Evolutionary conservation across 129 eudicot species (phyloP), one percentile per base, ranked within the genome.

Genomic region (Arctium lappa): DNA sequence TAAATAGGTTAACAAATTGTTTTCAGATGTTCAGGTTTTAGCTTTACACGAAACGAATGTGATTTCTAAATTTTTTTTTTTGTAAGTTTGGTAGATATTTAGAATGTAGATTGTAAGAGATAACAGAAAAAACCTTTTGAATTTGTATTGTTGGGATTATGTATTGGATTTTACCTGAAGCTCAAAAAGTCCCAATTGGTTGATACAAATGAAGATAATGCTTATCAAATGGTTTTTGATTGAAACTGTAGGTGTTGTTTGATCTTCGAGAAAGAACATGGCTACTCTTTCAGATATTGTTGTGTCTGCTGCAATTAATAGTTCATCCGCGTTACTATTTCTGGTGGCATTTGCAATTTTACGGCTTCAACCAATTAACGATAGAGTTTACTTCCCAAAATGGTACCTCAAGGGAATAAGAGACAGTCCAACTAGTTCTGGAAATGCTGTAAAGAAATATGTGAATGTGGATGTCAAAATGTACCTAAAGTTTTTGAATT

Each of bases 351-450:
- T 95, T 84, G 98, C 98, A 36, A 91, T 95, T 79, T 87, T 93
- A 76, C 88, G 99, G 38, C 98, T 95, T 87, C 99, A 95, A 86
- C 99, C 99, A 1, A 7, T 93, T 22, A 93, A 93, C 15, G 99
- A 95, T 82, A 89, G 99, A 89, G 97, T 95, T 29, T 95, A 95
- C 91, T 95, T 95, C 50, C 97, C 97, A 62, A 95, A 95, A 93
- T 95, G 99, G 98, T 93, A 95, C 83, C 77, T 90, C 72, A 95
- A 93, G 84, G 99, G 99, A 31, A 85, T 95, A 81, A 83, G 99
- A 84, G 95, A 88, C 32, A 91, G 92, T 73, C 99, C 99, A 72
- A 88, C 85, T 72, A 83, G 86, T 60, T 80, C 97, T 22, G 93
- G 97, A 85, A 78, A 88, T n/a, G 82, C 38, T 74, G 88, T 93